Conservation (phyloP, 345 rosid species). For the Acer negundo region DNA sequence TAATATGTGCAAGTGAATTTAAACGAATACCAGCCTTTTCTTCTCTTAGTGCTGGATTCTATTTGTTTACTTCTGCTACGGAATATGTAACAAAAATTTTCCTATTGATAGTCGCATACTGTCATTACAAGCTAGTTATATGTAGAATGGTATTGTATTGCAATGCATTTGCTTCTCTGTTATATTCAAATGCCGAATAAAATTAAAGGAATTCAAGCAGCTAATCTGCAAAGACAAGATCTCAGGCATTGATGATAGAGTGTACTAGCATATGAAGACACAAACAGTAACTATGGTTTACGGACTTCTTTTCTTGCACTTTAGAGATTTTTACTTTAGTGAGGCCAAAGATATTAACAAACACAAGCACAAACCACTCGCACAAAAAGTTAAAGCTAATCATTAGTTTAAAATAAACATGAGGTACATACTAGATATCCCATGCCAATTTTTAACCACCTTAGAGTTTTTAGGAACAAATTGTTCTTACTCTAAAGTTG, state of each 20-base stretch:
- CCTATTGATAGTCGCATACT: background rate
- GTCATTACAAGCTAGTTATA: background rate
- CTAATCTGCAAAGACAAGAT: no score
- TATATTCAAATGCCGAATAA: background rate
- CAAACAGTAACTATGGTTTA: background rate
- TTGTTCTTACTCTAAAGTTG: no score
- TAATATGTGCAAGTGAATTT: no score
- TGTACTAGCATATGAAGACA: no score
- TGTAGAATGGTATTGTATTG: background rate
- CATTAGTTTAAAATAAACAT: background rate
- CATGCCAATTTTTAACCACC: background rate
- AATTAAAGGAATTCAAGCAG: background rate
- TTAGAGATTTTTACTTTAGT: background rate
- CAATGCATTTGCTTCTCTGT: background rate
- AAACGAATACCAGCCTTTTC: no score
- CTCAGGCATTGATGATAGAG: no score
- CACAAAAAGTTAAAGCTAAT: background rate
- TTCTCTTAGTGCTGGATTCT: no score
- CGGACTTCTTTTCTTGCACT: background rate
- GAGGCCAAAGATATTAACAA: background rate
- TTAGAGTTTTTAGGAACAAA: background rate
- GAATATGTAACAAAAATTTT: background rate
- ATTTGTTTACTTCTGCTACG: no score
- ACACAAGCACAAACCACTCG: background rate
- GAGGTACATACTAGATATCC: no score